A percentile compares a stretch with the other conserved stretches of the same genome.
phyloP scores from a whole-genome alignment of 768 basidiomycete species.

The Serpula lacrymans region DNA sequence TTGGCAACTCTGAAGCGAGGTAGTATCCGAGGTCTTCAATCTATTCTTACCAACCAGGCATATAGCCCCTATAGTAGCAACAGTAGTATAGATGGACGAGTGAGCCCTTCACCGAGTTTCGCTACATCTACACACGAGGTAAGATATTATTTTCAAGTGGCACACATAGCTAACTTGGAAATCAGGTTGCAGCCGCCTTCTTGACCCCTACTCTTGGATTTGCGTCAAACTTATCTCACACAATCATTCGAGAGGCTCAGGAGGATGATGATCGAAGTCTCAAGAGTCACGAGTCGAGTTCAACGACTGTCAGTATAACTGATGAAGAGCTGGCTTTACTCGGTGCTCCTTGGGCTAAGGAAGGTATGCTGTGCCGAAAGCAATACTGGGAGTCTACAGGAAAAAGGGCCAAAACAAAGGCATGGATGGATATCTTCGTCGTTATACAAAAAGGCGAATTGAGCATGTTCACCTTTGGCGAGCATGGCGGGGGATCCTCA shows the following conservation, averaged over 20 bases:
- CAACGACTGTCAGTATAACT: conserved; percentile 80
- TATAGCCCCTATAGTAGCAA: conserved; percentile 82
- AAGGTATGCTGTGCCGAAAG: conserved; percentile 93
- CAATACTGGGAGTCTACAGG: conserved; percentile 88
- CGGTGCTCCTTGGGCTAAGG: conserved; percentile 98
- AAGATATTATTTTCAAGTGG: conserved; percentile 10
- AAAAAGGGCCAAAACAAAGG: conserved; percentile 83
- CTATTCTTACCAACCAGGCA: conserved; percentile 69
- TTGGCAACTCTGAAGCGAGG: conserved; percentile 80
- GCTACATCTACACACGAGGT: conserved; percentile 88
- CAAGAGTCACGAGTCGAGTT: conserved; percentile 58
- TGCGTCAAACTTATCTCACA: conserved; percentile 92
- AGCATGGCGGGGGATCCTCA: conserved; percentile 54
- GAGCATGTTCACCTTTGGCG: conserved; percentile 94
- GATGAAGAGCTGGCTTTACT: conserved; percentile 95
- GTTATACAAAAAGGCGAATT: conserved; percentile 94
- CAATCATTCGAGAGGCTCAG: conserved; percentile 92
- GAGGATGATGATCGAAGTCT: conserved; percentile 80
- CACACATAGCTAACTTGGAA: conserved; percentile 12
- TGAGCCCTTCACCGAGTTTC: conserved; percentile 94
- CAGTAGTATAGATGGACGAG: conserved; percentile 79
- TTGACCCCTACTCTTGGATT: conserved; percentile 90
- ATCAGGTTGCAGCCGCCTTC: conserved; percentile 64
- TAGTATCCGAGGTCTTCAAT: conserved; percentile 85
- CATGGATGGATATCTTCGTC: conserved; percentile 93